Evolutionary conservation across 768 basidiomycete genomes (phyloP).

Genomic region (Boletus tomentosulus): DNA sequence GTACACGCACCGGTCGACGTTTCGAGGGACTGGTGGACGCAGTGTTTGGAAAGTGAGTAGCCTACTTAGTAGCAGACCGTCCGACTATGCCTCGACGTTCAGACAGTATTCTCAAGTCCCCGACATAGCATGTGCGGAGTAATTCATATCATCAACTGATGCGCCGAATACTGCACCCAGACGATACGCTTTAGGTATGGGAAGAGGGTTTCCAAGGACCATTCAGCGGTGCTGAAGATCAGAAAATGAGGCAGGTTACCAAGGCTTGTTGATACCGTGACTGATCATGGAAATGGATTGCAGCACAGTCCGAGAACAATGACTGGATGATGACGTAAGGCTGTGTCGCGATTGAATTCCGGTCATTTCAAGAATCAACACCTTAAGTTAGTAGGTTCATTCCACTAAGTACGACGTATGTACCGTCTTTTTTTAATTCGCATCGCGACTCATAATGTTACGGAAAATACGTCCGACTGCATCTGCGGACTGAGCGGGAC

Average conservation of each 20-base stretch:
- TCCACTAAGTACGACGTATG: no score
- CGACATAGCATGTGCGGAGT: background rate
- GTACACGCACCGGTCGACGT: background rate
- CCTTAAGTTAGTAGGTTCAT: no score
- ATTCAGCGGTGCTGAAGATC: background rate
- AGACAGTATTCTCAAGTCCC: background rate
- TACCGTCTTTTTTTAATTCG: no score
- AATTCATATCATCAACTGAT: background rate
- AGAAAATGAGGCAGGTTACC: background rate
- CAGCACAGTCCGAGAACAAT: background rate
- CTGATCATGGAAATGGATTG: background rate
- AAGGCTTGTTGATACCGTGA: background rate
- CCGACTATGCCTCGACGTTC: background rate
- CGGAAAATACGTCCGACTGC: background rate
- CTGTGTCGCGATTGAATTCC: background rate
- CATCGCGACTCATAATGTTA: background rate
- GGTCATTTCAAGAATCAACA: no score
- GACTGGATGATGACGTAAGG: background rate
- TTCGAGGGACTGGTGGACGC: background rate
- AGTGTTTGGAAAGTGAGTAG: background rate
- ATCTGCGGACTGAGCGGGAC: background rate
- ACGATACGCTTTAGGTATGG: background rate
- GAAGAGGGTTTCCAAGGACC: background rate
- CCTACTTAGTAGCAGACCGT: background rate
- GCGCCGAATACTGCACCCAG: background rate